Conservation (phyloP, 176 grass and related monocot genomes). For the Aegilops speltoides region DNA sequence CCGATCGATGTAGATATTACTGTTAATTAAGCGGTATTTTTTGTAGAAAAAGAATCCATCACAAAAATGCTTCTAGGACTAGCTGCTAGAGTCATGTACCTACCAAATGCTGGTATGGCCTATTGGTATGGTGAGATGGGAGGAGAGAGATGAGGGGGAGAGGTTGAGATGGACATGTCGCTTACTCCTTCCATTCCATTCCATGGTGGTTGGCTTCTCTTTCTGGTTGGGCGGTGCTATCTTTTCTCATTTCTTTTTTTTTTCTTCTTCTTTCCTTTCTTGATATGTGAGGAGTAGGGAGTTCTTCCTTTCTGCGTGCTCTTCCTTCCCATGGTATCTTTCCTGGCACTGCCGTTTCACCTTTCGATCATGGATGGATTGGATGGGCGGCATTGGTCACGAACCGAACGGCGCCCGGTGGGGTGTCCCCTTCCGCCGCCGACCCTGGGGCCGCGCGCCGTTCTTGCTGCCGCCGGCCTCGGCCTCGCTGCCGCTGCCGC, state of each 20-base stretch:
- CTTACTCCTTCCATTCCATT: conserved; percentile 28
- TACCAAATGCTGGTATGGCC: conserved; percentile 11
- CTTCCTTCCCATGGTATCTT: background rate
- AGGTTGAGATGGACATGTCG: conserved; percentile 26
- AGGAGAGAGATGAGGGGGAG: background rate
- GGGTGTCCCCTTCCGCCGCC: conserved; percentile 71
- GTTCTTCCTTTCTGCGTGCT: background rate
- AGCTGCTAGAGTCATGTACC: conserved; percentile 24
- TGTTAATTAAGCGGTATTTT: background rate
- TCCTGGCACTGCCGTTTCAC: conserved; percentile 4
- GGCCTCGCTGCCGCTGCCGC: background rate
- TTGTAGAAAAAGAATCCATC: background rate
- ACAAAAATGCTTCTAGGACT: conserved; percentile 2
- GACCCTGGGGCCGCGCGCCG: conserved; percentile 25
- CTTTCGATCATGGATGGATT: background rate
- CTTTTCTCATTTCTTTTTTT: background rate
- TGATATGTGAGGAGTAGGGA: conserved; percentile 19
- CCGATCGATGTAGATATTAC: background rate
- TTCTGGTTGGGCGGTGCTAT: conserved; percentile 22
- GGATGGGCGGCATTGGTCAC: conserved; percentile 25
- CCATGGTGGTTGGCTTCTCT: conserved; percentile 38
- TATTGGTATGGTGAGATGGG: conserved; percentile 6
- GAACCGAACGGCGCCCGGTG: conserved; percentile 72
- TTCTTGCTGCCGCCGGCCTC: conserved; percentile 17
- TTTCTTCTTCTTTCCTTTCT: background rate